Evolutionary conservation across 345 rosid species (phyloP), one percentile per base, ranked within the genome.

Genomic region (Jatropha curcas): DNA sequence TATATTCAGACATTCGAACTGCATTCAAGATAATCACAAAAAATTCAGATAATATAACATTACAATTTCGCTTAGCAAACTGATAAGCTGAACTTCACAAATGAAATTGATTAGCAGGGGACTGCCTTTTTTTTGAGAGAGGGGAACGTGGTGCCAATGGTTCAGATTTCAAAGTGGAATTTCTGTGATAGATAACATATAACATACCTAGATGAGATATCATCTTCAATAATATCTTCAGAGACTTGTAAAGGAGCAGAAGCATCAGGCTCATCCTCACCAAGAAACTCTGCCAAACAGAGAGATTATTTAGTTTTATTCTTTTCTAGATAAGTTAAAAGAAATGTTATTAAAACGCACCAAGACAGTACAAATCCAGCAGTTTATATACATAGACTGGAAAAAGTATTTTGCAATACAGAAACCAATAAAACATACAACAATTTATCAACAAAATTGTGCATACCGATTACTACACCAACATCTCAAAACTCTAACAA

Each of bases 171-270:
- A 48, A 48, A 48, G n/a, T 14, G n/a, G 7, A 50, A 20, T 34
- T 60, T 48, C 33, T 58, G 43, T 59, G 48, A n/a, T 24, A 7
- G 45, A 20, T 9, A 63, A 55, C 4, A 46, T n/a, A n/a, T n/a
- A 53, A 64, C 8, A 45, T 84, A 94, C 98, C 99, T 88, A 71
- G 98, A 92, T 43, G 98, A 89, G 79, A 84, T 78, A 72, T 90
- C 92, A 84, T 90, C 94, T 72, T 90, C 96, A 76, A 84, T 77
- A 71, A 87, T 82, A 65, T 89, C 94, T 84, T 92, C 98, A 70
- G 86, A 78, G 39, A 68, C 88, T 84, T 82, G 94, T 30, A 85
- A 70, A 64, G 86, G 82, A 74, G 70, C 82, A 73, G 91, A 88
- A 68, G 79, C 78, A 74, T 88, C 86, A 16, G 82, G 80, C 60